Base-by-base conservation (phyloP, 495 filamentous ascomycete genomes). In the Tuber aestivum region DNA sequence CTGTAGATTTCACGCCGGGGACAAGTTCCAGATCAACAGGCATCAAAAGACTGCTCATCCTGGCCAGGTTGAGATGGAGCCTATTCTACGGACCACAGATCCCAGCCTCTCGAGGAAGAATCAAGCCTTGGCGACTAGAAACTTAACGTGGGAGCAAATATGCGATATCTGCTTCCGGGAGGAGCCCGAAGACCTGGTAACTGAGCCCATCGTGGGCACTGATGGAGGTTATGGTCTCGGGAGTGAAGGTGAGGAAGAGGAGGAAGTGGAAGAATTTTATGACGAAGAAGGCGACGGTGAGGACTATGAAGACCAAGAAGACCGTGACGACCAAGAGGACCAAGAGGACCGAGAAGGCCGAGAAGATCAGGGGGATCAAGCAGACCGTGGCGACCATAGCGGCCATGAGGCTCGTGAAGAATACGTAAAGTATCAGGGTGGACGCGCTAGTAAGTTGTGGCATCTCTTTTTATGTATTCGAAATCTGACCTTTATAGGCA, bases 71-170 rank as follows among this genome's bases (percentile, higher is more conserved):
- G 45, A 3, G 41, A 41, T 16, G 21, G 8, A 23, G 14, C 61
- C 72, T 14, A 75, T 75, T 41, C 42, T 35, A 1, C 75, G 74
- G n/a, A 75, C n/a, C 41, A 41, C n/a, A 1, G 37, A 75, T 37
- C 16, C 16, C 3, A 21, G 32, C 0, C 4, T 69, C 20, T 16
- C 32, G 18, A 61, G n/a, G 27, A 76, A 18, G 10, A 35, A 75
- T 37, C 18, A 27, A 9, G 72, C 50, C 9, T 41, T 76, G 16
- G 50, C 5, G 5, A 18, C 14, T 4, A 76, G 61, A 50, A 75
- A 20, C 0, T 35, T 76, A 44, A 75, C 41, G 2, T 70, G 61
- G 75, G n/a, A 56, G 2, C 2, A 10, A 23, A 69, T 76, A 69
- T 41, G 20, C 32, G 9, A 2, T 6, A 76, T 76, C 37, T 76